Percentiles rank a stretch among this genome's conserved stretches.
Conservation (phyloP, 495 filamentous ascomycete species). For the Penicillium bovifimosum region DNA sequence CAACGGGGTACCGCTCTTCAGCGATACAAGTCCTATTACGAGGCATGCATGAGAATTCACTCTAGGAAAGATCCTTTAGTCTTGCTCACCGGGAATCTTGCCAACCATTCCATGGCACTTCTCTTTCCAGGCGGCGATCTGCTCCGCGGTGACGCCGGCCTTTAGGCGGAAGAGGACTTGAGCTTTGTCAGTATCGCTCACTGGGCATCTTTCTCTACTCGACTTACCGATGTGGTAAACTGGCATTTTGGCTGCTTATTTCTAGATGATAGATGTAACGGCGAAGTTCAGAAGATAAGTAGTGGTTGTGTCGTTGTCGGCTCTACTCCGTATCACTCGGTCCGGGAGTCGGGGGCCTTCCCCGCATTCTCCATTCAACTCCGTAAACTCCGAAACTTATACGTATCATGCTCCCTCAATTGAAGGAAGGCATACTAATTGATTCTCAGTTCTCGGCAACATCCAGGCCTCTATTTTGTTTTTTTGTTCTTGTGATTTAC, state of each 20-base stretch:
- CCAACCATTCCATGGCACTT: slow-evolving; percentile 33
- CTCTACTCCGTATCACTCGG: no score
- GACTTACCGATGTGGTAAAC: slow-evolving; percentile 33
- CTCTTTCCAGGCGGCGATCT: slow-evolving; percentile 28
- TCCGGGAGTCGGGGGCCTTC: no score
- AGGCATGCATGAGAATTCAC: not conserved
- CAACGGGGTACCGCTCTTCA: slow-evolving; percentile 28
- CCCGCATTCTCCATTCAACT: no score
- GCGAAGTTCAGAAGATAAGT: not conserved
- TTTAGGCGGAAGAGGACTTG: slow-evolving; percentile 44
- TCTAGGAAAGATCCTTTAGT: not conserved
- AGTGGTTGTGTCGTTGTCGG: not conserved
- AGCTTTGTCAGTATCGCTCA: slow-evolving; percentile 6
- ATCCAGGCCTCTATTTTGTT: no score
- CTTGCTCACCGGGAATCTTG: slow-evolving; percentile 31
- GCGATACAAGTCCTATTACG: slow-evolving; percentile 25
- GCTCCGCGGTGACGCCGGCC: slow-evolving; percentile 26
- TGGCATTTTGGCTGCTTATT: slow-evolving; percentile 20
- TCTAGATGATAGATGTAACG: not conserved
- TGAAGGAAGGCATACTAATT: no score
- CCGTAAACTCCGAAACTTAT: no score
- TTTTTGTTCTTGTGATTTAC: no score
- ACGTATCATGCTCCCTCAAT: no score
- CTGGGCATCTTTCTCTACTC: not conserved
- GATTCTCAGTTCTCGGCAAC: no score